These are phyloP conservation scores for Apiotrichum sp. DNA, from an alignment of 1,284 basidiomycete genomes.

Conservation along the genomic window DNA sequence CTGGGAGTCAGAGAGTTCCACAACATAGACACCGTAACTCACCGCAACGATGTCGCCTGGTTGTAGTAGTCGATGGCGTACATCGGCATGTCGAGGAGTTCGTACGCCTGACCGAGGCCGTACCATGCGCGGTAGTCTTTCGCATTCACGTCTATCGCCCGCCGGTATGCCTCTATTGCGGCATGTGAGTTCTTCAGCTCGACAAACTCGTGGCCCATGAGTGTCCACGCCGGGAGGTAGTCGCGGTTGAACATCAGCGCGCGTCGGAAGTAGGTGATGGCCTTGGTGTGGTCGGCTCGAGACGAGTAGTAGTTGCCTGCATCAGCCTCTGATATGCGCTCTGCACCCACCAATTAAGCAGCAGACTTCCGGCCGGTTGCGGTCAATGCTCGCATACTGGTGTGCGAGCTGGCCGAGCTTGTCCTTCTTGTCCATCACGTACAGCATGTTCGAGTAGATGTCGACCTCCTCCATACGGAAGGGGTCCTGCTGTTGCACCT, in stretches of 20 bases:
- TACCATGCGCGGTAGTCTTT: slow-evolving; percentile 99
- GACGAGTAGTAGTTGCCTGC: slow-evolving; percentile 94
- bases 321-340: not conserved
- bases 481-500: slow-evolving; percentile 72
- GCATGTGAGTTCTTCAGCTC: slow-evolving; percentile 99
- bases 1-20: slow-evolving; percentile 48
- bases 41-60: slow-evolving; percentile 86
- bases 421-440: slow-evolving; percentile 82
- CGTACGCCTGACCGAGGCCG: slow-evolving; percentile 95
- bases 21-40: slow-evolving; percentile 22
- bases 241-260: slow-evolving; percentile 90
- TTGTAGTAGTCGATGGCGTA: slow-evolving; percentile 97
- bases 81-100: slow-evolving; percentile 90
- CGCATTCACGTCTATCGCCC: slow-evolving; percentile 90
- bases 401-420: slow-evolving; percentile 89
- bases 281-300: slow-evolving; percentile 87
- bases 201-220: slow-evolving; percentile 98
- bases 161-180: slow-evolving; percentile 93
- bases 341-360: slow-evolving; percentile 73
- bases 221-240: slow-evolving; percentile 95
- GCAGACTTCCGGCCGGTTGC: slow-evolving; percentile 88
- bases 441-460: slow-evolving; percentile 94
- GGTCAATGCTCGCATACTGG: slow-evolving; percentile 77
- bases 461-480: slow-evolving; percentile 92
- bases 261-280: slow-evolving; percentile 88